Conservation (phyloP, 73 alveolate genomes). For the Durusdinium trenchii region DNA sequence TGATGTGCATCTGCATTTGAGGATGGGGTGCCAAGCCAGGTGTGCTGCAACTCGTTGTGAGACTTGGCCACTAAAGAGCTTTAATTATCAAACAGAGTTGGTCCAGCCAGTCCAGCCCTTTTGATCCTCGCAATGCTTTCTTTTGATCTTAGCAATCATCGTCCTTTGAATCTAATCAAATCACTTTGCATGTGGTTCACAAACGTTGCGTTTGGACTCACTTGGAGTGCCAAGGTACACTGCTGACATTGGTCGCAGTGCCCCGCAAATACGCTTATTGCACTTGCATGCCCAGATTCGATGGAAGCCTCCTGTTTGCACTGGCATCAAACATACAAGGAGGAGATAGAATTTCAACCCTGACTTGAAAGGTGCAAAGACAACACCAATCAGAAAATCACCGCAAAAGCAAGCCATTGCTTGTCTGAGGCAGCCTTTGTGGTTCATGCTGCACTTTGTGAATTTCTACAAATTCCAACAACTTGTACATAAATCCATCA, state of each 20-base stretch:
- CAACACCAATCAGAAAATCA: neutral
- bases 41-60: conserved; percentile 67
- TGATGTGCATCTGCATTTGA: neutral
- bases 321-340: too few relatives aligned
- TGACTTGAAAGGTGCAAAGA: too few relatives aligned
- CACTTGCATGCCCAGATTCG: conserved; percentile 73
- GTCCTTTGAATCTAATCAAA: too few relatives aligned
- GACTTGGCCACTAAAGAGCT: neutral
- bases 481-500: neutral
- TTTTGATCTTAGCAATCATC: neutral
- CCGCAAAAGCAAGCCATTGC: neutral
- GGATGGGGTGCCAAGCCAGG: conserved; percentile 92
- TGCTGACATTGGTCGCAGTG: conserved; percentile 65
- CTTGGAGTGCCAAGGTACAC: neutral
- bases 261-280: conserved; percentile 9
- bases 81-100: too few relatives aligned
- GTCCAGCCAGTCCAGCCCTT: neutral
- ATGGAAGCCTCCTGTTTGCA: conserved; percentile 12
- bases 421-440: conserved; percentile 70
- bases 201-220: neutral
- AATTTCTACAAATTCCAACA: conserved; percentile 49
- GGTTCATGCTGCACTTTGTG: conserved; percentile 69
- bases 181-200: neutral
- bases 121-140: neutral
- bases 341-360: too few relatives aligned